Evolutionary conservation across 169 alveolate genomes (phyloP), one percentile per base, ranked within the genome.

Genomic region (Plasmodium fragile): DNA sequence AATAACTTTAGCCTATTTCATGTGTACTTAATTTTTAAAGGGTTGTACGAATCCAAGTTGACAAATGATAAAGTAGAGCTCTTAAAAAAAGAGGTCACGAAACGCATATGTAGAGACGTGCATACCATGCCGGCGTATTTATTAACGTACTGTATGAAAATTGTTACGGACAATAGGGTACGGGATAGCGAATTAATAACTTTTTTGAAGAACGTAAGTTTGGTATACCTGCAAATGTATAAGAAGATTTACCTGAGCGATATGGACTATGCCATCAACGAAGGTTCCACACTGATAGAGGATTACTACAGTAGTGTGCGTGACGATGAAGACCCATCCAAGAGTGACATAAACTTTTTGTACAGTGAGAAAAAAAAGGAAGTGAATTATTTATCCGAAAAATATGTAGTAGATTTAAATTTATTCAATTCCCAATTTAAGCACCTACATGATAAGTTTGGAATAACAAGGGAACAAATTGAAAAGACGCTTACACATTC

Each of bases 301-400:
- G 93, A 84, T 43, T 84, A 84, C 78, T 84, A 84, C 36, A 84
- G 65, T 0, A 84, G 41, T 73, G 30, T 72, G 39, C 18, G 53
- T 34, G 59, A 84, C 7, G 77, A 49, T 28, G 52, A 84, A 22
- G 55, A 72, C 28, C 41, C 45, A n/a, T 52, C 65, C 52, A 84
- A 84, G 79, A 75, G 41, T 41, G 93, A 84, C 65, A 43, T 84
- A 45, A 72, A 43, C 4, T 84, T 84, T 73, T 11, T 84, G 78
- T 84, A 84, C 79, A 73, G 53, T 75, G 93, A 84, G 69, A 84
- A 84, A 53, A 84, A 49, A 73, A 84, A 84, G 59, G 93, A 84
- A 32, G 30, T 84, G 34, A 84, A 75, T 84, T 84, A 45, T 73
- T 84, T 84, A 65, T 65, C 75, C 34, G 93, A 84, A 30, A 84